Conservation (phyloP, 345 rosid species). For the Reutealis trisperma region DNA sequence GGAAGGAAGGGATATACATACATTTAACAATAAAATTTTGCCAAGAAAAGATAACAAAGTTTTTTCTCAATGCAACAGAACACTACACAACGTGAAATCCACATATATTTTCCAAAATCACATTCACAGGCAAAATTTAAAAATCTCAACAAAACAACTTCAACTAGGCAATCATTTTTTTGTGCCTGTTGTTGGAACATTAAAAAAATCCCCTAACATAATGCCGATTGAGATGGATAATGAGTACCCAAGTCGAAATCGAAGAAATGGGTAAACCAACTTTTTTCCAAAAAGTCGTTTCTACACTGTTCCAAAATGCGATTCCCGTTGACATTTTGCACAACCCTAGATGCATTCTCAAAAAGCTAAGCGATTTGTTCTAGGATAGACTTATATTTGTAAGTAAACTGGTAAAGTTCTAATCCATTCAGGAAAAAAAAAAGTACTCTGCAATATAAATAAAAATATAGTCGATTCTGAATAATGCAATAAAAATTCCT, state of each 20-base stretch:
- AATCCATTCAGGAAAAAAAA: background rate
- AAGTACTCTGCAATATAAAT: background rate
- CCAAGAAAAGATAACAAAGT: too few species aligned
- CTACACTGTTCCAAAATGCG: background rate
- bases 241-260: background rate
- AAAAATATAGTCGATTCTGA: too few species aligned
- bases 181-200: background rate
- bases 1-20: background rate
- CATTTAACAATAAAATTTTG: too few species aligned
- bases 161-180: background rate
- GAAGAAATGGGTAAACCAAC: background rate
- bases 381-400: background rate
- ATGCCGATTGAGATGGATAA: background rate
- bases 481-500: background rate
- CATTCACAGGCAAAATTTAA: background rate
- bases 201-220: background rate
- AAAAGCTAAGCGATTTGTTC: background rate
- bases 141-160: background rate
- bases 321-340: background rate
- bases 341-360: background rate
- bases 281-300: background rate
- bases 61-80: too few species aligned
- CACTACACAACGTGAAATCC: background rate
- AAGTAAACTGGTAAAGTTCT: background rate
- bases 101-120: background rate